phyloP scores from a whole-genome alignment of 75 land plant genomes.

The Cryptomeria japonica region DNA sequence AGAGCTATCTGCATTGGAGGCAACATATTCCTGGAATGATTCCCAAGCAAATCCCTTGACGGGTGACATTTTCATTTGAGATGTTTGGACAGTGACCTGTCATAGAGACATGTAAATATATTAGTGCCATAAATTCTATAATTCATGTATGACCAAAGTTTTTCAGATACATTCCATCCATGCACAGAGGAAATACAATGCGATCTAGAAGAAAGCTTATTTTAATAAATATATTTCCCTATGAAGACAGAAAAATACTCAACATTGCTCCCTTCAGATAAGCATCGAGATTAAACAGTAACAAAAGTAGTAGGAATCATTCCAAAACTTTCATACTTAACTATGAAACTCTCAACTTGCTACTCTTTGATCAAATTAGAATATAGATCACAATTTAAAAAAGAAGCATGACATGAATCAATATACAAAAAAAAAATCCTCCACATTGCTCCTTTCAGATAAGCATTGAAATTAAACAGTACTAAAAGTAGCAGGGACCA shows the following conservation, averaged over 20 bases:
- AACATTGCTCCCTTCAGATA: neutral
- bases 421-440: neutral
- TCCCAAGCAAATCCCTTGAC: constrained; percentile 52
- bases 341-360: neutral
- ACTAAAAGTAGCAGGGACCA: neutral
- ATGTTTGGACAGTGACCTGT: constrained; percentile 67
- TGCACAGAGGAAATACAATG: neutral
- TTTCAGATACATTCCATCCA: neutral
- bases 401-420: neutral
- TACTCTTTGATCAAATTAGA: neutral
- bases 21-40: constrained; percentile 58
- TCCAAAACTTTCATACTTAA: no score
- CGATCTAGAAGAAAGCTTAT: neutral
- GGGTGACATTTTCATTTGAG: constrained; percentile 55
- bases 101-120: neutral
- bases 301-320: neutral
- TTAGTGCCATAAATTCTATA: neutral
- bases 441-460: neutral
- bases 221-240: neutral
- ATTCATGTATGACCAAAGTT: no score
- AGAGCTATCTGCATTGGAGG: constrained; percentile 37
- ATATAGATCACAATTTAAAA: neutral
- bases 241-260: neutral
- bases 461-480: neutral
- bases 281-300: neutral